phyloP scores from a whole-genome alignment of 352 stramenopile genomes.

The Globisporangium viniferum region DNA sequence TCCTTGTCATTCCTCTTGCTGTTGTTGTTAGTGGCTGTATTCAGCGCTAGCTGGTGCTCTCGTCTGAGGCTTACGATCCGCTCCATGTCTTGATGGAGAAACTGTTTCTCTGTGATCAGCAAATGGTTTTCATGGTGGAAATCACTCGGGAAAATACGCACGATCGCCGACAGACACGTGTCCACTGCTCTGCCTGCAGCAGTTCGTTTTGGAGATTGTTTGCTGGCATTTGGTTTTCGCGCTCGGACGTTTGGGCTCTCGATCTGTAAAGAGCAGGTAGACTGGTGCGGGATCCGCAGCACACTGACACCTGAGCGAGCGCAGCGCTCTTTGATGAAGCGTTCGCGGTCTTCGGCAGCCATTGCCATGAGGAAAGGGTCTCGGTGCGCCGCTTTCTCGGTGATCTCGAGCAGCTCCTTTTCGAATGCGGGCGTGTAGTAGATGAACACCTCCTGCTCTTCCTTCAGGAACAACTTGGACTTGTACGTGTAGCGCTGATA shows the following conservation, averaged over 20 bases:
- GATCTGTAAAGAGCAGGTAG: conserved; percentile 7
- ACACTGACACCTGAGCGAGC: conserved; percentile 54
- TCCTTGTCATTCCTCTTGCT: too few species aligned
- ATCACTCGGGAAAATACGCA: conserved; percentile 59
- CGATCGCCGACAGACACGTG: conserved; percentile 23
- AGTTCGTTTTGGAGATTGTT: background rate
- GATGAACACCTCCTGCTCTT: conserved; percentile 68
- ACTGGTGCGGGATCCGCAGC: conserved; percentile 36
- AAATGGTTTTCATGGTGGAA: conserved; percentile 40
- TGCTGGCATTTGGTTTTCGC: background rate
- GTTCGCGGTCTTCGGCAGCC: conserved; percentile 34
- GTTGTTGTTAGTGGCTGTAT: too few species aligned
- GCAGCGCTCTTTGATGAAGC: conserved; percentile 48
- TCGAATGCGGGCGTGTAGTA: conserved; percentile 69
- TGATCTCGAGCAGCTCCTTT: conserved; percentile 49
- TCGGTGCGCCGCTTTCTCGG: conserved; percentile 41
- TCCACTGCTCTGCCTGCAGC: background rate
- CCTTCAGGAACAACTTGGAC: conserved; percentile 42
- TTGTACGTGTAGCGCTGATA: conserved; percentile 60
- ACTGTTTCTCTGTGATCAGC: conserved; percentile 54
- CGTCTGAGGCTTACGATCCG: conserved; percentile 26
- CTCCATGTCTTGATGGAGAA: conserved; percentile 55
- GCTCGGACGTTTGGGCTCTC: conserved; percentile 24
- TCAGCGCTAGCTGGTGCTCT: conserved; percentile 8
- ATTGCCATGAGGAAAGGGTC: conserved; percentile 68